A percentile compares a stretch with the other conserved stretches of the same genome.
These are phyloP conservation scores for Aspergillus ustus DNA, from an alignment of 2,329 filamentous ascomycete species.

Conservation along the genomic window DNA sequence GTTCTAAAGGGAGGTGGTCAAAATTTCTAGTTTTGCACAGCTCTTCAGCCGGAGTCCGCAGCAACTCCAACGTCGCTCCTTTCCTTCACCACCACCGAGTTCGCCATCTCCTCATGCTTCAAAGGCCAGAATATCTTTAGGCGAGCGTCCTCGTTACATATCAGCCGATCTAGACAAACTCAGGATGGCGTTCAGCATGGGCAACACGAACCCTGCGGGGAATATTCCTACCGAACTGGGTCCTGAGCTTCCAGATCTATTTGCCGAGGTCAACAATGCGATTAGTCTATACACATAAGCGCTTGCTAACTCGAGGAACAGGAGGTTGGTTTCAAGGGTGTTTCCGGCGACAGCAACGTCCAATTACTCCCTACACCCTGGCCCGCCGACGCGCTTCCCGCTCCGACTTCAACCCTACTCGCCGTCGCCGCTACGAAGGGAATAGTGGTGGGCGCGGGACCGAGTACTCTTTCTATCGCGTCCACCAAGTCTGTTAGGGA, in stretches of 20 bases:
- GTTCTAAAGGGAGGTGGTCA: conserved; percentile 38
- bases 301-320: conserved; percentile 32
- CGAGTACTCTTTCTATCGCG: conserved; percentile 75
- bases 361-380: conserved; percentile 78
- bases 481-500: conserved; percentile 78
- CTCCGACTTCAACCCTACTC: conserved; percentile 79
- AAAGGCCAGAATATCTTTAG: conserved; percentile 37
- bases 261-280: conserved; percentile 69
- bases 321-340: conserved; percentile 79
- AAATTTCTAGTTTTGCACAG: conserved; percentile 49
- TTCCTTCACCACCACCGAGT: conserved; percentile 40
- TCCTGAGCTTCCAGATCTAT: conserved; percentile 74
- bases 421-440: conserved; percentile 80
- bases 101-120: conserved; percentile 46
- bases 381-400: conserved; percentile 70
- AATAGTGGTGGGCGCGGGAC: conserved; percentile 84
- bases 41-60: conserved; percentile 49
- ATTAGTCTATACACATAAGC: not conserved
- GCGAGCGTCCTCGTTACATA: conserved; percentile 42
- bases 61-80: conserved; percentile 50
- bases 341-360: conserved; percentile 81
- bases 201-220: conserved; percentile 50
- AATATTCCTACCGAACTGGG: conserved; percentile 56
- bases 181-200: conserved; percentile 68
- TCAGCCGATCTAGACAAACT: conserved; percentile 43